Conservation (phyloP, 495 filamentous ascomycete genomes). For the Friedmanniomyces endolithicus region DNA sequence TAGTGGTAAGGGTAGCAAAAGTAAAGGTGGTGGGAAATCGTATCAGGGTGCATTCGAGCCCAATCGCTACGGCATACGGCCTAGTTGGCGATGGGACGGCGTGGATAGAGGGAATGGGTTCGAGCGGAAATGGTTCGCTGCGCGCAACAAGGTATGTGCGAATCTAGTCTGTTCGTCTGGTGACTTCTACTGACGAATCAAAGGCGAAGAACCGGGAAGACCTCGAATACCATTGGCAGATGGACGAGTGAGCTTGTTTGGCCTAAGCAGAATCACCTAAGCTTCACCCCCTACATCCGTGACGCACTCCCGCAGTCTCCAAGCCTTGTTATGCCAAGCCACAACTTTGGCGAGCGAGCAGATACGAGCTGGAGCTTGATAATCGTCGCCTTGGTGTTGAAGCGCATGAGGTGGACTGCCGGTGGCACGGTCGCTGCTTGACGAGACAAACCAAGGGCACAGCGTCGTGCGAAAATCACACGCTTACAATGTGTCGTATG, state of each 20-base stretch:
- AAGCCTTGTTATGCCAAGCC: neutral
- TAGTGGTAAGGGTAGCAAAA: constrained; percentile 24
- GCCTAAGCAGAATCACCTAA: too few relatives aligned
- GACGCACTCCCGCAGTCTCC: too few relatives aligned
- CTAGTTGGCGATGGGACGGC: constrained; percentile 92
- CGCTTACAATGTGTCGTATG: too few relatives aligned
- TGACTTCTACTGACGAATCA: neutral
- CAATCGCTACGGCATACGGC: constrained; percentile 88
- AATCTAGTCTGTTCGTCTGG: neutral
- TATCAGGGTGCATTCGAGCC: constrained; percentile 72
- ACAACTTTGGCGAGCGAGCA: too few relatives aligned
- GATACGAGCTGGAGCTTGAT: too few relatives aligned
- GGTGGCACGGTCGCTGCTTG: too few relatives aligned
- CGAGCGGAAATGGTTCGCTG: constrained; percentile 86
- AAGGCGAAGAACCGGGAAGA: constrained; percentile 53
- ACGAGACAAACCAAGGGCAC: neutral
- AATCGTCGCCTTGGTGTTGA: too few relatives aligned
- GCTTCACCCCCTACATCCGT: too few relatives aligned
- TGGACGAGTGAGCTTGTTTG: constrained; percentile 53
- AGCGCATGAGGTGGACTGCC: too few relatives aligned
- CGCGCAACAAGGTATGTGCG: constrained; percentile 46
- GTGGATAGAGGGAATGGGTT: constrained; percentile 92
- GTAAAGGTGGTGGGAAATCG: constrained; percentile 51
- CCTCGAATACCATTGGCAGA: constrained; percentile 88
- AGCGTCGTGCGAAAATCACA: too few relatives aligned